Conservation (phyloP, 2,329 filamentous ascomycete genomes). For the Teratosphaeriaceae sp. region DNA sequence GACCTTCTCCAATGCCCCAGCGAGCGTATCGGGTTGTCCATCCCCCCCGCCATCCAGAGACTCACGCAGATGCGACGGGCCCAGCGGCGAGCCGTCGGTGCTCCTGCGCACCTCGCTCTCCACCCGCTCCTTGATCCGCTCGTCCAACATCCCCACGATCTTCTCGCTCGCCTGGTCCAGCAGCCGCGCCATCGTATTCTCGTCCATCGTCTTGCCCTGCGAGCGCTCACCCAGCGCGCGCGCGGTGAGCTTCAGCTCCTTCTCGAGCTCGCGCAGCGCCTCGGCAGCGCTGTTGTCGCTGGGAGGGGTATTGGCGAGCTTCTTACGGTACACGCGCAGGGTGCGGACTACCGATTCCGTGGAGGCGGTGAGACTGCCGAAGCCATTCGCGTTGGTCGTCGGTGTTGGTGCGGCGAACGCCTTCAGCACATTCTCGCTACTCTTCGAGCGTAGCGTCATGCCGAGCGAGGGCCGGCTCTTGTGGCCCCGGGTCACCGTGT, state of each 20-base stretch:
- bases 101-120: constrained; percentile 24
- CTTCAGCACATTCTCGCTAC: constrained; percentile 28
- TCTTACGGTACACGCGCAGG: constrained; percentile 53
- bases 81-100: constrained; percentile 4
- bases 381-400: constrained; percentile 25
- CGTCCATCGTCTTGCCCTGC: constrained; percentile 35
- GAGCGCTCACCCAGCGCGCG: constrained; percentile 37
- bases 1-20: constrained; percentile 7
- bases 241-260: constrained; percentile 47
- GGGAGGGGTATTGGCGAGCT: constrained; percentile 39
- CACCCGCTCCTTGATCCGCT: constrained; percentile 51
- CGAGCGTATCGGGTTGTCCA: neutral
- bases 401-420: constrained; percentile 4
- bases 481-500: constrained; percentile 15
- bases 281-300: constrained; percentile 41
- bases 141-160: constrained; percentile 63
- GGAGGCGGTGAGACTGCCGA: constrained; percentile 43
- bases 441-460: constrained; percentile 42
- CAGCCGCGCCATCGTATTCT: constrained; percentile 46
- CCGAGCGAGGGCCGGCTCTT: constrained; percentile 43
- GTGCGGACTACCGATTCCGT: constrained; percentile 54
- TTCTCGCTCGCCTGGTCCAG: constrained; percentile 71
- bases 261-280: constrained; percentile 48
- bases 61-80: neutral
- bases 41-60: neutral